Percentiles rank a stretch among this genome's conserved stretches.
Evolutionary conservation across 176 grass and related monocot species (phyloP).

Genomic region (Aechmea fasciata): DNA sequence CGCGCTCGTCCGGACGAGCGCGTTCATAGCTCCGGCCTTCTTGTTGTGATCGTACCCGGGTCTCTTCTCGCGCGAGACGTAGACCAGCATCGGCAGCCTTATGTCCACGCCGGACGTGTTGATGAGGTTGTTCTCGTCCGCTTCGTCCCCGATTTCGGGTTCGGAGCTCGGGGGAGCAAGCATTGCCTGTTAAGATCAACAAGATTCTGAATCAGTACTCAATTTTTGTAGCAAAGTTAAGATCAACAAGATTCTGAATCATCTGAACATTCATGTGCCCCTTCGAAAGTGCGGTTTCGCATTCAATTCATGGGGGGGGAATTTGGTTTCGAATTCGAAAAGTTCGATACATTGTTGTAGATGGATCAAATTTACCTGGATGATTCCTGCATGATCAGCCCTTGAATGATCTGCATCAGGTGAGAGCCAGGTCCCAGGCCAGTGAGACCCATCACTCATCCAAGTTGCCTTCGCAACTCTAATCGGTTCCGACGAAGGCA

Average conservation of each 20-base stretch:
- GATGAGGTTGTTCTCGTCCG: constrained; percentile 38
- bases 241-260: too few relatives aligned
- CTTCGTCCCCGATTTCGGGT: constrained; percentile 41
- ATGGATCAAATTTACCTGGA: constrained; percentile 39
- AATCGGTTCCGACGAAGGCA: neutral
- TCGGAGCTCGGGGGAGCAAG: constrained; percentile 68
- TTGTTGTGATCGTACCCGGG: constrained; percentile 94
- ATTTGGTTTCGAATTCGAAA: too few relatives aligned
- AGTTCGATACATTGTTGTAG: too few relatives aligned
- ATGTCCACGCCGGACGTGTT: constrained; percentile 66
- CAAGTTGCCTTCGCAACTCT: constrained; percentile 47
- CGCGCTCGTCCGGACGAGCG: constrained; percentile 69
- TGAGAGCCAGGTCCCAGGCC: constrained; percentile 64
- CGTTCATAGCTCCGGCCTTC: constrained; percentile 88
- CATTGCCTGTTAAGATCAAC: constrained; percentile 41
- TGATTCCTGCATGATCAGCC: constrained; percentile 77
- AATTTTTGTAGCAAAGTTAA: too few relatives aligned
- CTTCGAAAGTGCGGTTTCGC: too few relatives aligned
- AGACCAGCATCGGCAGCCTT: constrained; percentile 85
- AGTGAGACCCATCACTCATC: constrained; percentile 88
- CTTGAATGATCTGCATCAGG: constrained; percentile 49
- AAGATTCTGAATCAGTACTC: too few relatives aligned
- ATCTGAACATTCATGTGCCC: too few relatives aligned
- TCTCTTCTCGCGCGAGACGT: constrained; percentile 75
- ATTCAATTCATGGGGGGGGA: too few relatives aligned